Percentiles rank a stretch among this genome's conserved stretches.
These are phyloP conservation scores for Globisporangium okanoganense DNA, from an alignment of 352 stramenopile genomes.

Conservation along the genomic window DNA sequence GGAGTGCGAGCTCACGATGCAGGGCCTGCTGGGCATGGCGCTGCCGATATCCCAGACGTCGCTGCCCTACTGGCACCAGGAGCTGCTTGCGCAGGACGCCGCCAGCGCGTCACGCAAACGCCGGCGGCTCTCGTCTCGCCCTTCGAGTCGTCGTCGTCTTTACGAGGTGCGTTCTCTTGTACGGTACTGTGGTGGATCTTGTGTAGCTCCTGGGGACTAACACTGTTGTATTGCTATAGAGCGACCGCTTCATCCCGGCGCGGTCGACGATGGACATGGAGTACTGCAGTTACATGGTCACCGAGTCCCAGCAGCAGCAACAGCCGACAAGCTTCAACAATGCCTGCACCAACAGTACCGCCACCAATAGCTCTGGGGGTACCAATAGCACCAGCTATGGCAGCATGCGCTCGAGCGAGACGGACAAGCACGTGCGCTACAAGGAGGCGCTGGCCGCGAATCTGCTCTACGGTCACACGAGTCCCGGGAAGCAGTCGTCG, in stretches of 20 bases:
- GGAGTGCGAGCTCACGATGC: constrained; percentile 20
- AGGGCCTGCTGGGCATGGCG: constrained; percentile 21
- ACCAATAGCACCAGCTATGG: not conserved
- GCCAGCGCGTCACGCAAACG: constrained; percentile 18
- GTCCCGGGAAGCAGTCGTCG: constrained; percentile 10
- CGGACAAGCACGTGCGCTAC: constrained; percentile 30
- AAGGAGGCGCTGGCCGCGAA: constrained; percentile 32
- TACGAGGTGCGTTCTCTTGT: constrained; percentile 14
- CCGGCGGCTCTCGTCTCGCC: constrained; percentile 17
- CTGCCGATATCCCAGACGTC: constrained; percentile 18
- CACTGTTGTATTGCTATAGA: constrained; percentile 10
- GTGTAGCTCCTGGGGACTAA: not conserved
- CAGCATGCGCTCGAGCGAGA: constrained; percentile 15
- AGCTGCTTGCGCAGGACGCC: constrained; percentile 17
- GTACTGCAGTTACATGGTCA: constrained; percentile 36
- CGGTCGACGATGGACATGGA: constrained; percentile 40
- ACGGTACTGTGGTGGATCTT: not conserved
- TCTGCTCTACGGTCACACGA: constrained; percentile 19
- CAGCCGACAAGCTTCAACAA: not conserved
- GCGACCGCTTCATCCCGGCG: constrained; percentile 47
- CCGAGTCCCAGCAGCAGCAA: constrained; percentile 8
- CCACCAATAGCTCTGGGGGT: not conserved
- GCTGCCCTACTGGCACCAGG: constrained; percentile 28
- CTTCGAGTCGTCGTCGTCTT: constrained; percentile 1
- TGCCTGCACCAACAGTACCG: not conserved